Evolutionary conservation across 345 rosid species (phyloP).

Genomic region (Euphorbia peplus): DNA sequence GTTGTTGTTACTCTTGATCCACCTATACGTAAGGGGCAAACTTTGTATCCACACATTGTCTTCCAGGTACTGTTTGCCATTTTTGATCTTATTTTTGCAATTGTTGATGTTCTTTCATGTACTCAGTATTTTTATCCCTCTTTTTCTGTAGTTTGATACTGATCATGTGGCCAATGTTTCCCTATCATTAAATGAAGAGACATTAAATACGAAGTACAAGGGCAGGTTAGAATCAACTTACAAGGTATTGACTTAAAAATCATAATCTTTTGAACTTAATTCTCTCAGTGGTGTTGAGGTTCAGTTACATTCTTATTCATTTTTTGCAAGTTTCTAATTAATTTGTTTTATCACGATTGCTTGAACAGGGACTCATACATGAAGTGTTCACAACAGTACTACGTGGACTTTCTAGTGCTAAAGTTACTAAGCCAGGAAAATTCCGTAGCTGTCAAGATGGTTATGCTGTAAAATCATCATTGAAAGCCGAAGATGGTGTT

Average conservation of each 20-base stretch:
- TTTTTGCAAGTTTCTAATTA: slow-evolving; percentile 14
- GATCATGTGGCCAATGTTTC: slow-evolving; percentile 61
- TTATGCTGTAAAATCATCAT: slow-evolving; percentile 94
- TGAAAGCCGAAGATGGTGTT: slow-evolving; percentile 97
- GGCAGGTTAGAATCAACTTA: slow-evolving; percentile 76
- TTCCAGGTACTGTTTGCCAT: slow-evolving; percentile 56
- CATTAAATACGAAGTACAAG: slow-evolving; percentile 77
- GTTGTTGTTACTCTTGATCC: slow-evolving; percentile 95
- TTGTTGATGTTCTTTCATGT: neutral
- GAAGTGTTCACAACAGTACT: slow-evolving; percentile 86
- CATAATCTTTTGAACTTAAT: neutral
- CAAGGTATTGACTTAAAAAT: slow-evolving; percentile 49
- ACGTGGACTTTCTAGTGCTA: slow-evolving; percentile 91
- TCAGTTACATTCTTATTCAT: slow-evolving; percentile 1
- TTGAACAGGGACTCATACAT: slow-evolving; percentile 81
- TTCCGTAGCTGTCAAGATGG: slow-evolving; percentile 98
- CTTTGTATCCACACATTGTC: slow-evolving; percentile 89
- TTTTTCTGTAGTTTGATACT: slow-evolving; percentile 65
- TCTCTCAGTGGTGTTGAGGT: neutral
- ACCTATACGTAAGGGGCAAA: slow-evolving; percentile 96
- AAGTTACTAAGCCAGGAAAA: slow-evolving; percentile 94
- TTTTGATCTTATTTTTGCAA: neutral
- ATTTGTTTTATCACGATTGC: slow-evolving; percentile 1
- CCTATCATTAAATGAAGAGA: slow-evolving; percentile 66
- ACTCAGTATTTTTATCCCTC: slow-evolving; percentile 10